Conservation (phyloP, 1,284 basidiomycete species). For the Ganoderma boninense region DNA sequence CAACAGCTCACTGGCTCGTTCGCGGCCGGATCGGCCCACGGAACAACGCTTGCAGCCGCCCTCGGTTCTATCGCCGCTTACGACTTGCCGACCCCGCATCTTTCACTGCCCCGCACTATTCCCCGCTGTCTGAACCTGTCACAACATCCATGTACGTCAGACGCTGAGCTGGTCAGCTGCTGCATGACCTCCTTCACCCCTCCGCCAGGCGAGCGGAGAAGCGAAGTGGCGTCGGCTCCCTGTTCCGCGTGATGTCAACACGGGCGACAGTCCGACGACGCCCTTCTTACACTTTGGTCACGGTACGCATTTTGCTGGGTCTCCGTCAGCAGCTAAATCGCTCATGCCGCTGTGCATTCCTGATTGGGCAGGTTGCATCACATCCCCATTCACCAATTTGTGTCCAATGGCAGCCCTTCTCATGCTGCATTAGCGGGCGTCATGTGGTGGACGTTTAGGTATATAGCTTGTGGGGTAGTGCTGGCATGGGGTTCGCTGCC, state of each 20-base stretch:
- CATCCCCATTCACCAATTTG: slow-evolving; percentile 2
- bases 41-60: slow-evolving; percentile 6
- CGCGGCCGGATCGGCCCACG: neutral
- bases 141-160: neutral
- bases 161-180: slow-evolving; percentile 28
- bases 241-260: slow-evolving; percentile 25
- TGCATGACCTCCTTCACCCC: neutral
- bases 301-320: slow-evolving; percentile 11
- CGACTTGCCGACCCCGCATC: slow-evolving; percentile 10
- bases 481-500: slow-evolving; percentile 8
- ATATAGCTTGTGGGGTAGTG: slow-evolving; percentile 20
- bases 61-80: neutral
- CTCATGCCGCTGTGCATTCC: slow-evolving; percentile 7
- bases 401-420: slow-evolving; percentile 11
- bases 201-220: slow-evolving; percentile 8
- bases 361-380: slow-evolving; percentile 14
- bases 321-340: slow-evolving; percentile 14
- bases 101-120: slow-evolving; percentile 23
- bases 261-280: slow-evolving; percentile 6
- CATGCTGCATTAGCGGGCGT: slow-evolving; percentile 3
- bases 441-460: slow-evolving; percentile 12
- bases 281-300: slow-evolving; percentile 2
- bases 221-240: slow-evolving; percentile 19
- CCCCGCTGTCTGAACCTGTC: slow-evolving; percentile 15
- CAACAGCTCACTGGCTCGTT: slow-evolving; percentile 15